Base-by-base conservation (phyloP, 805 yeast genomes). In the Yarrowia sp. region DNA sequence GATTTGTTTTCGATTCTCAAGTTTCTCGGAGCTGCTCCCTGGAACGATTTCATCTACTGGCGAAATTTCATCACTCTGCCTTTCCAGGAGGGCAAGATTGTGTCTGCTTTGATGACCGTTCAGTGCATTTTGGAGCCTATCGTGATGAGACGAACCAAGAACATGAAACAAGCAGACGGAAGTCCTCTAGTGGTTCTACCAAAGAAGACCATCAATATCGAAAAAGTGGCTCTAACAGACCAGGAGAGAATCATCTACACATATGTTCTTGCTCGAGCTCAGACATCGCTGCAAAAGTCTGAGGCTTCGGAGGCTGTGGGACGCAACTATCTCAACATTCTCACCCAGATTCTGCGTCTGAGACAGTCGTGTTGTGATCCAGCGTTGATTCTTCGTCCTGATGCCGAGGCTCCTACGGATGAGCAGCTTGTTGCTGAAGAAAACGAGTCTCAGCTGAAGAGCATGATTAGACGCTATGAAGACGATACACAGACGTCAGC, bases 291-390 rank as follows among this genome's bases (percentile, higher is more conserved):
- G 13, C 72, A 73, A 19, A 58, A 58, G 30, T 42, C 50, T 0
- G 69, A 71, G 17, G 72, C 72, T 10, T 68, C 76, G 9, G 71
- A 69, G 36, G 36, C 69, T 34, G 71, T 88, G 70, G 83, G 80
- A 43, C 87, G 85, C 70, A 85, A 85, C 67, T 94, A 91, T 75
- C 86, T 95, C 1, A 86, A 90, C 36, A 91, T 94, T 71, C 79
- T 94, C 71, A 88, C 95, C 1, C 95, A 91, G 74, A 88, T 94
- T 66, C 77, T 94, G 70, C 81, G 98, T 68, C 80, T 94, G 44
- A 82, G 98, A 69, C 98, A 94, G 75, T 84, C 89, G 0, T 94
- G 98, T 75, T 92, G 97, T 74, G 97, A 94, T 75, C 83, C 89
- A 17, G 86, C 85, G 66, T 79, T 93, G 68, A 83, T 92, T 0